Percentiles rank a stretch among this genome's conserved stretches.
Conservation (phyloP, 345 rosid species). For the Erysimum cheiranthoides region DNA sequence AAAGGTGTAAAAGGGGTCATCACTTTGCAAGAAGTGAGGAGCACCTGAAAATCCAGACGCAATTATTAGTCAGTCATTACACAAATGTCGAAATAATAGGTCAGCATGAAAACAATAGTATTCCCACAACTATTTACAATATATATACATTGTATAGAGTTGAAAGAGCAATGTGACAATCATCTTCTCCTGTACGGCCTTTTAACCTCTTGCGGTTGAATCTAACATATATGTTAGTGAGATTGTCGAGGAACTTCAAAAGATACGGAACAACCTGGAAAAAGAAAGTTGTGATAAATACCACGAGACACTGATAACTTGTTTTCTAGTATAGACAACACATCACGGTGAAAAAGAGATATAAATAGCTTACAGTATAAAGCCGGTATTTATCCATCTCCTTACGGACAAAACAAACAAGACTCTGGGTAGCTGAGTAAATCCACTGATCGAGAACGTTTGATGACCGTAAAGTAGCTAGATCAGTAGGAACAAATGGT, state of each 20-base stretch:
- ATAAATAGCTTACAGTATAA: constrained; percentile 68
- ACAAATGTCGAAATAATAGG: constrained; percentile 6
- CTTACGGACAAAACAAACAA: constrained; percentile 81
- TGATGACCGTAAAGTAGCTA: constrained; percentile 68
- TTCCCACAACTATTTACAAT: constrained; percentile 18
- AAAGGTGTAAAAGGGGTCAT: constrained; percentile 97
- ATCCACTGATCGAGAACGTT: constrained; percentile 99
- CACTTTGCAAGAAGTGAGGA: constrained; percentile 88
- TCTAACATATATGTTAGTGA: constrained; percentile 94
- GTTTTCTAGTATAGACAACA: constrained; percentile 8
- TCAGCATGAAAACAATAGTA: constrained; percentile 27
- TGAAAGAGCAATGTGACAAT: constrained; percentile 83
- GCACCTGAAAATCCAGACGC: constrained; percentile 67
- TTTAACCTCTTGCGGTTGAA: constrained; percentile 95
- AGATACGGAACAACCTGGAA: constrained; percentile 90
- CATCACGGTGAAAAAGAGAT: constrained; percentile 14
- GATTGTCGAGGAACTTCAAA: constrained; percentile 86
- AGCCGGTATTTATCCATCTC: constrained; percentile 96
- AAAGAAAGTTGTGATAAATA: constrained; percentile 8
- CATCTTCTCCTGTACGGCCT: constrained; percentile 89
- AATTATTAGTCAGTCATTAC: constrained; percentile 16
- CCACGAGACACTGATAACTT: constrained; percentile 1
- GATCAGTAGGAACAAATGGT: constrained; percentile 71
- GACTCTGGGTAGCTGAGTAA: constrained; percentile 97
- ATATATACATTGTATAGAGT: constrained; percentile 82